These are phyloP conservation scores for Didymellaceae sp. DNA, from an alignment of 2,329 filamentous ascomycete species.

Conservation along the genomic window DNA sequence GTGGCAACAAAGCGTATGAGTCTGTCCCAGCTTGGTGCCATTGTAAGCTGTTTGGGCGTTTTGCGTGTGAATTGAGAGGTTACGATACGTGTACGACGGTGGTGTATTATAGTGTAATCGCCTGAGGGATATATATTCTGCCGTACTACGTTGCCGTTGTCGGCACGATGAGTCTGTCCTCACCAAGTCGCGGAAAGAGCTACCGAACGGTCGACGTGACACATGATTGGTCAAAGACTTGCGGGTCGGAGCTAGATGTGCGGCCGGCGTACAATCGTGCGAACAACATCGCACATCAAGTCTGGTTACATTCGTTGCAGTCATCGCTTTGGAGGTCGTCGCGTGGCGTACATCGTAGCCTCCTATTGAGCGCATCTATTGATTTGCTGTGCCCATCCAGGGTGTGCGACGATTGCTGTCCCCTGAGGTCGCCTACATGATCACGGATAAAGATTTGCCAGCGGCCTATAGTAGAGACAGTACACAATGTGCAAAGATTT, in stretches of 20 bases:
- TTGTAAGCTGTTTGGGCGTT: conserved; percentile 5
- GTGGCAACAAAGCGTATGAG: conserved; percentile 62
- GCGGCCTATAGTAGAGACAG: no score
- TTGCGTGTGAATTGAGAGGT: not conserved
- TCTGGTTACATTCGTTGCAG: not conserved
- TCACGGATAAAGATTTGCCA: no score
- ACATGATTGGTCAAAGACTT: conserved; percentile 5
- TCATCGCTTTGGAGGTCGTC: not conserved
- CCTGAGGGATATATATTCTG: conserved; percentile 27
- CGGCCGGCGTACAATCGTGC: conserved; percentile 14
- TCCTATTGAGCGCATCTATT: no score
- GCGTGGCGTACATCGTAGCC: not conserved
- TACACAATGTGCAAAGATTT: no score
- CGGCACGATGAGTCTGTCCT: conserved; percentile 19
- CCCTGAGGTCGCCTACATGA: no score
- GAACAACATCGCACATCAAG: conserved; percentile 20
- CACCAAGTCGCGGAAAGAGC: conserved; percentile 19
- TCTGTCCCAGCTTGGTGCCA: conserved; percentile 55
- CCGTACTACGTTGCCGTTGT: conserved; percentile 23
- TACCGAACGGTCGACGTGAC: conserved; percentile 6
- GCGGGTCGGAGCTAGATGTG: conserved; percentile 5
- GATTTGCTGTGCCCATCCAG: no score
- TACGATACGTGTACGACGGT: not conserved
- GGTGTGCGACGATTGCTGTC: no score
- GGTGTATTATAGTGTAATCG: conserved; percentile 4